Evolutionary conservation across 352 stramenopile genomes (phyloP).

Genomic region (Thraustochytrium striatum): DNA sequence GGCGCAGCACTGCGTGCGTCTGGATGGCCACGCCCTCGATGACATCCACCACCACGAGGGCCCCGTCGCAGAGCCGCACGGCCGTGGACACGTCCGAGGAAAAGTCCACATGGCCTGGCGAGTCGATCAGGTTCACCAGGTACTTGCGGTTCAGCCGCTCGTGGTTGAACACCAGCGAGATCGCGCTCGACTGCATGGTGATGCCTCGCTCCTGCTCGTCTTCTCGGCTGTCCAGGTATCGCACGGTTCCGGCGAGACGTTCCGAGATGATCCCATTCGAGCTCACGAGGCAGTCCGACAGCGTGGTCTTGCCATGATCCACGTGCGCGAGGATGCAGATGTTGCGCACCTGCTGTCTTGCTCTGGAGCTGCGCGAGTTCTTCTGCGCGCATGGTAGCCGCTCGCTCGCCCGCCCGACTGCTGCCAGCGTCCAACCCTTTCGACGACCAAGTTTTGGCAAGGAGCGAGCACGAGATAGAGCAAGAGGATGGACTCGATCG

Average conservation of each 20-base stretch:
- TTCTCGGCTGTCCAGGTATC: slow-evolving; percentile 86
- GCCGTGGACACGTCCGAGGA: slow-evolving; percentile 89
- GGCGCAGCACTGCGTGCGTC: slow-evolving; percentile 85
- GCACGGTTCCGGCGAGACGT: slow-evolving; percentile 86
- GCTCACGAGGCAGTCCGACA: slow-evolving; percentile 90
- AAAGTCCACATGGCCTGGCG: slow-evolving; percentile 90
- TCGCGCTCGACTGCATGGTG: slow-evolving; percentile 93
- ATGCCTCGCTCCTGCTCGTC: slow-evolving; percentile 75
- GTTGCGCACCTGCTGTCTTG: slow-evolving; percentile 71
- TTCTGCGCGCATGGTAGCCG: not conserved
- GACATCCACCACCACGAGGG: slow-evolving; percentile 88
- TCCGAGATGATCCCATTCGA: slow-evolving; percentile 95
- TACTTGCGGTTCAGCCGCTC: slow-evolving; percentile 59
- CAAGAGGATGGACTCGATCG: no score
- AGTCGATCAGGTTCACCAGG: slow-evolving; percentile 91
- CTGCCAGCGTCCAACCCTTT: no score
- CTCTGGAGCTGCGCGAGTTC: slow-evolving; percentile 26
- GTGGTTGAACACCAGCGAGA: slow-evolving; percentile 83
- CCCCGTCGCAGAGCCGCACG: slow-evolving; percentile 87
- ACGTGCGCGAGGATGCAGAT: slow-evolving; percentile 92
- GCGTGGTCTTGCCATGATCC: slow-evolving; percentile 83
- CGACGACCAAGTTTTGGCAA: no score
- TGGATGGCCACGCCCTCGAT: slow-evolving; percentile 92
- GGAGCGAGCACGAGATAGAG: no score
- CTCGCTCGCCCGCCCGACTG: no score